Percentiles rank a stretch among this genome's conserved stretches.
Conservation (phyloP, 1,139 yeast species). For the Dujonia santamariae region DNA sequence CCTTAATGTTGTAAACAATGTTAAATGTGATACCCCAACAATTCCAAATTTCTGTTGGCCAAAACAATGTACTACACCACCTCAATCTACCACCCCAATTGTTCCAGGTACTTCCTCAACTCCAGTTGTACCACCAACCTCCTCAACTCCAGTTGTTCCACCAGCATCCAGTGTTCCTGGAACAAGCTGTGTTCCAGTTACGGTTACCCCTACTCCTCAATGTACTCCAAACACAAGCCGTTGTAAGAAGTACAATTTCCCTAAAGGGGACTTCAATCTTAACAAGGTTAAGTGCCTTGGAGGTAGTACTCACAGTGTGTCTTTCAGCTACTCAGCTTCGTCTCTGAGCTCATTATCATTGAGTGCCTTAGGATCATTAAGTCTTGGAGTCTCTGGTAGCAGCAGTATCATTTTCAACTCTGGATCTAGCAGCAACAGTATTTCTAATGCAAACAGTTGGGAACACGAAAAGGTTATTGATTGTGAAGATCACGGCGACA, state of each 20-base stretch:
- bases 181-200: not conserved
- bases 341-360: constrained; percentile 3
- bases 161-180: constrained; percentile 1
- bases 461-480: constrained; percentile 2
- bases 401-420: constrained; percentile 1
- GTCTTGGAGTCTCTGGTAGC: constrained; percentile 3
- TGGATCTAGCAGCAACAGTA: not conserved
- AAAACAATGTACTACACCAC: constrained; percentile 5
- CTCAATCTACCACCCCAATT: constrained; percentile 6
- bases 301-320: constrained; percentile 2
- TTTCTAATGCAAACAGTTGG: constrained; percentile 4
- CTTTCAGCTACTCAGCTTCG: constrained; percentile 2
- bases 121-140: not conserved
- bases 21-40: constrained; percentile 4
- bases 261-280: constrained; percentile 2
- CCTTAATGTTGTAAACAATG: not conserved
- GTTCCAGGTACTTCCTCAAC: constrained; percentile 2
- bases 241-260: constrained; percentile 5
- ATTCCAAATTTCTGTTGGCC: constrained; percentile 9
- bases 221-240: constrained; percentile 5
- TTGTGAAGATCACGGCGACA: constrained; percentile 7
- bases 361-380: constrained; percentile 2
- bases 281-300: constrained; percentile 2
- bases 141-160: constrained; percentile 1
- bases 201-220: constrained; percentile 5